A percentile compares a stretch with the other conserved stretches of the same genome.
phyloP scores from a whole-genome alignment of 2,329 filamentous ascomycete genomes.

The Sclerotinia glacialis region DNA sequence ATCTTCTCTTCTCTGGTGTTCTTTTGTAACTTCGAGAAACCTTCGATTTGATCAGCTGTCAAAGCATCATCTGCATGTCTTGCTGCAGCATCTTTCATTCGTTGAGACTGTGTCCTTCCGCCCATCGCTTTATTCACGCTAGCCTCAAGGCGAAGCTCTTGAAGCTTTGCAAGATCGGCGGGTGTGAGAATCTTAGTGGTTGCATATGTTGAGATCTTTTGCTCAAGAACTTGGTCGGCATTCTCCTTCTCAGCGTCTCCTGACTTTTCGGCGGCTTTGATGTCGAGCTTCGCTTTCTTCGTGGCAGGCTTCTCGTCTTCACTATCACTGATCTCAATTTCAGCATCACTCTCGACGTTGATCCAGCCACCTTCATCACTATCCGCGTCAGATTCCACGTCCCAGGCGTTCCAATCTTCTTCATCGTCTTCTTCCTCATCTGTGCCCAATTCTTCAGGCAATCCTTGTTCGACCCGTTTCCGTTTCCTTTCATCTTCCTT shows the following conservation, averaged over 20 bases:
- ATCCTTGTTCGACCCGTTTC: conserved; percentile 66
- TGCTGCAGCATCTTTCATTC: conserved; percentile 44
- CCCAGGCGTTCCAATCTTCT: conserved; percentile 37
- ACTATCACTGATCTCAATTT: conserved; percentile 70
- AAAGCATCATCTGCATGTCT: conserved; percentile 83
- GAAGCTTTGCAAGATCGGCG: conserved; percentile 90
- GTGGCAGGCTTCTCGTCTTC: conserved; percentile 69
- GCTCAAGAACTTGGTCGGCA: conserved; percentile 39
- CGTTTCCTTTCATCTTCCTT: conserved; percentile 84
- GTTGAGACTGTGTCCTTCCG: conserved; percentile 44
- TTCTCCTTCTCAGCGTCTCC: conserved; percentile 46
- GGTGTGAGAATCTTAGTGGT: conserved; percentile 92
- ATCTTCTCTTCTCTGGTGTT: conserved; percentile 86
- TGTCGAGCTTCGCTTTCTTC: conserved; percentile 60
- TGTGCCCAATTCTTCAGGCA: conserved; percentile 59
- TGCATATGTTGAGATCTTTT: conserved; percentile 70
- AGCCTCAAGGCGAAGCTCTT: conserved; percentile 76
- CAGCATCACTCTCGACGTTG: conserved; percentile 77
- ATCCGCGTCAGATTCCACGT: conserved; percentile 49
- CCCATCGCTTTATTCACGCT: conserved; percentile 63
- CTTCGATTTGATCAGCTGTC: conserved; percentile 88
- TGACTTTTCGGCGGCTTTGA: conserved; percentile 38
- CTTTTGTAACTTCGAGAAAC: conserved; percentile 77
- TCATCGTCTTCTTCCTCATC: conserved; percentile 52
- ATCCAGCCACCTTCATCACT: conserved; percentile 87